Percentiles rank a stretch among this genome's conserved stretches.
These are phyloP conservation scores for Grifola frondosa DNA, from an alignment of 1,284 basidiomycete genomes.

Conservation along the genomic window DNA sequence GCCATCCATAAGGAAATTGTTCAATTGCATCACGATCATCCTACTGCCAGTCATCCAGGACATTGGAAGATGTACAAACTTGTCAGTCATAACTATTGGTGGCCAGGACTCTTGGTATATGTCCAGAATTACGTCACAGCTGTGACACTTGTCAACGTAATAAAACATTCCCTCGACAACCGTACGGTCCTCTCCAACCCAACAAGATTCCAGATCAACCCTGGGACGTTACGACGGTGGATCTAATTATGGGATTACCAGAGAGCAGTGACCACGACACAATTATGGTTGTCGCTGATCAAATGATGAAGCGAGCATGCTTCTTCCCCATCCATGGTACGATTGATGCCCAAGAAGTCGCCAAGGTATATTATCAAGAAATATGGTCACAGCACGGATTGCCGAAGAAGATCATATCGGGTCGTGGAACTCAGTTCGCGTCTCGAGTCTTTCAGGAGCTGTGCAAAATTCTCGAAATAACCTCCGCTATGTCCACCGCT, in stretches of 20 bases:
- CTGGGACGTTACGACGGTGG: no score
- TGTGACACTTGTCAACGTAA: neutral
- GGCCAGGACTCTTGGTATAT: neutral
- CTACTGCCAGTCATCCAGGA: neutral
- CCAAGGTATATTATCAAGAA: neutral
- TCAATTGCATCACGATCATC: neutral
- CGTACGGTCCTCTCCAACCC: neutral
- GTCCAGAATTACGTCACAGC: neutral
- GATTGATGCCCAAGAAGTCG: no score
- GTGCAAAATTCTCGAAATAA: neutral
- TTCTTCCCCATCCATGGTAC: no score
- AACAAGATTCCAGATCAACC: neutral
- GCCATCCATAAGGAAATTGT: neutral
- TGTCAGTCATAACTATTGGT: neutral
- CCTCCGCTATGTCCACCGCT: conserved; percentile 2
- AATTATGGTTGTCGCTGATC: no score
- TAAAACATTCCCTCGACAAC: neutral
- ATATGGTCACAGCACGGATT: neutral
- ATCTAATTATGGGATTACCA: no score
- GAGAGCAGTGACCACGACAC: no score
- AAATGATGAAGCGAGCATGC: no score
- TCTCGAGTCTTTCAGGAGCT: neutral
- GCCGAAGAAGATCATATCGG: neutral
- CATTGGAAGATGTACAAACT: neutral
- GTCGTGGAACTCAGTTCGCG: neutral